phyloP scores from a whole-genome alignment of 805 yeast species.

The Monosporozyma aquatica region DNA sequence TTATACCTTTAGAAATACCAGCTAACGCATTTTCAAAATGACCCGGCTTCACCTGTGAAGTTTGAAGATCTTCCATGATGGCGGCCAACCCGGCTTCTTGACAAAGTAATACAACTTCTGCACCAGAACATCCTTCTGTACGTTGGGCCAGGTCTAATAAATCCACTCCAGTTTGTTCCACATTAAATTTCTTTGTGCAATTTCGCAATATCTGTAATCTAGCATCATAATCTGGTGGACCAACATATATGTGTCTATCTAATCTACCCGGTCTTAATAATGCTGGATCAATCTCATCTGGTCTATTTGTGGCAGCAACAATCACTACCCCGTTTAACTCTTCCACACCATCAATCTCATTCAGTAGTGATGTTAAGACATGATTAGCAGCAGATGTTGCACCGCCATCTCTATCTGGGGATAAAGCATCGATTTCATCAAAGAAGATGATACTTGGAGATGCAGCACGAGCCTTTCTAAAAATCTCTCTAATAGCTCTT shows the following conservation, averaged over 20 bases:
- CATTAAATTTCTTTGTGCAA: conserved; percentile 54
- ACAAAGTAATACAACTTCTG: conserved; percentile 83
- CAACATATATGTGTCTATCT: conserved; percentile 86
- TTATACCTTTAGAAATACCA: conserved; percentile 69
- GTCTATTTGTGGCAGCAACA: conserved; percentile 94
- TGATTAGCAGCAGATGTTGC: conserved; percentile 67
- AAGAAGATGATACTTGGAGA: conserved; percentile 90
- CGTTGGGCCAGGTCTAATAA: conserved; percentile 44
- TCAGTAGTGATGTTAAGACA: conserved; percentile 80
- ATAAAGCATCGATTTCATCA: conserved; percentile 93
- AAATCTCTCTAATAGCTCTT: conserved; percentile 84
- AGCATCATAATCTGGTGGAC: conserved; percentile 82
- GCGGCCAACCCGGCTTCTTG: conserved; percentile 97
- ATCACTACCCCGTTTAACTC: conserved; percentile 87
- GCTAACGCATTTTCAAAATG: conserved; percentile 68
- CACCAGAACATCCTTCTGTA: conserved; percentile 94
- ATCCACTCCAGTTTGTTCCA: conserved; percentile 38
- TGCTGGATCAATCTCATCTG: conserved; percentile 89
- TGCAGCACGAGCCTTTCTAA: conserved; percentile 89
- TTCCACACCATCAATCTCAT: conserved; percentile 96
- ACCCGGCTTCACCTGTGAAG: conserved; percentile 42
- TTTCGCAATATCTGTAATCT: conserved; percentile 69
- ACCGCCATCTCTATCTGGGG: conserved; percentile 60
- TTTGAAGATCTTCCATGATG: conserved; percentile 63
- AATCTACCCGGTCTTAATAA: conserved; percentile 90